These are phyloP conservation scores for Delonix regia DNA, from an alignment of 306 rosid species.

Conservation along the genomic window DNA sequence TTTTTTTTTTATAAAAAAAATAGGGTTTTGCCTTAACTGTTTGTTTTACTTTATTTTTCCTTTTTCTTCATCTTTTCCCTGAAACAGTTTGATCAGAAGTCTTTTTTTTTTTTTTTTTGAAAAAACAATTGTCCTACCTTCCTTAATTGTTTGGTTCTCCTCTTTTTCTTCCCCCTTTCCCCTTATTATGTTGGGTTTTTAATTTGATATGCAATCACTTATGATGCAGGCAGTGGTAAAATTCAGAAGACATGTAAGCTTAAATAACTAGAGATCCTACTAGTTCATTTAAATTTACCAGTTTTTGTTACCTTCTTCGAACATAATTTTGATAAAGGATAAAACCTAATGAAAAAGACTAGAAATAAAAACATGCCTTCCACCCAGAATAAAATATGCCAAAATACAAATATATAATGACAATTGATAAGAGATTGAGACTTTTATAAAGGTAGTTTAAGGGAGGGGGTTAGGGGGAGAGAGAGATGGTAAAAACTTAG, in stretches of 20 bases:
- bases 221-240: background rate
- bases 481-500: background rate
- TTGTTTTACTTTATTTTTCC: too few species aligned
- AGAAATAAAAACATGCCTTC: slow-evolving; percentile 31
- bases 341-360: background rate
- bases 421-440: background rate
- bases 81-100: too few species aligned
- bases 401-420: background rate
- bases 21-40: too few species aligned
- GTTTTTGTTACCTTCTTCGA: too few species aligned
- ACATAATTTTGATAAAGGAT: slow-evolving; percentile 5
- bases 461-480: background rate
- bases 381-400: background rate
- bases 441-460: background rate
- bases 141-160: background rate
- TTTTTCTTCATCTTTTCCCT: too few species aligned
- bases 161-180: background rate
- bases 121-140: background rate
- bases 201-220: background rate
- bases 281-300: background rate
- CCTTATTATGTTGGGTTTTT: background rate
- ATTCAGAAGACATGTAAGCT: background rate
- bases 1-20: too few species aligned
- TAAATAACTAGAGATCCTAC: background rate
- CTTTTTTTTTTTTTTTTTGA: too few species aligned